A percentile compares a stretch with the other conserved stretches of the same genome.
Evolutionary conservation across 306 rosid species (phyloP).

Genomic region (Rosa chinensis): DNA sequence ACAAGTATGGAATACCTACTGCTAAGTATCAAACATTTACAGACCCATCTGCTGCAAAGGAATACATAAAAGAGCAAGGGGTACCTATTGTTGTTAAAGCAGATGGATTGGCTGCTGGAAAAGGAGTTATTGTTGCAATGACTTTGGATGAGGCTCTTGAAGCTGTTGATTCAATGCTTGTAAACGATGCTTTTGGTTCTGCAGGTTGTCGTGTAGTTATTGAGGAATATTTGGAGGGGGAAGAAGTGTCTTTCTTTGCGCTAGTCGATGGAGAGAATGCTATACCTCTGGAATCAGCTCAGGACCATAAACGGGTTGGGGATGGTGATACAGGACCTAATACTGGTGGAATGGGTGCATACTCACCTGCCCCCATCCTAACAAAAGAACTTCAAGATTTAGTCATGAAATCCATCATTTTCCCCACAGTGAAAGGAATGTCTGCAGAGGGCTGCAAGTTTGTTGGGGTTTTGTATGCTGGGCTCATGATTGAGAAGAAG

Average conservation of each 20-base stretch:
- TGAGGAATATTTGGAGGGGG: slow-evolving; percentile 94
- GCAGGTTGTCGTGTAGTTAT: slow-evolving; percentile 81
- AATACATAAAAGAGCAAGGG: slow-evolving; percentile 80
- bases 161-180: slow-evolving; percentile 94
- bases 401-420: slow-evolving; percentile 83
- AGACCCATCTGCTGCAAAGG: slow-evolving; percentile 75
- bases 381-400: slow-evolving; percentile 74
- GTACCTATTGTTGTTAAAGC: slow-evolving; percentile 88
- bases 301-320: slow-evolving; percentile 95
- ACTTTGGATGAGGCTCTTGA: slow-evolving; percentile 76
- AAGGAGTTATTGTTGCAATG: slow-evolving; percentile 88
- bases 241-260: slow-evolving; percentile 92
- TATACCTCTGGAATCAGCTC: slow-evolving; percentile 92
- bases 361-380: slow-evolving; percentile 85
- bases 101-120: slow-evolving; percentile 97
- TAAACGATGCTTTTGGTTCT: slow-evolving; percentile 77
- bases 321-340: slow-evolving; percentile 95
- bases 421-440: slow-evolving; percentile 96
- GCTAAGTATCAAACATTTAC: slow-evolving; percentile 87
- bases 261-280: slow-evolving; percentile 96
- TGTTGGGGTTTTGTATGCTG: slow-evolving; percentile 92
- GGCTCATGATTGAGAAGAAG: slow-evolving; percentile 94
- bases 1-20: slow-evolving; percentile 85
- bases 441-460: slow-evolving; percentile 83
- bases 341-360: slow-evolving; percentile 99